Conservation (phyloP, 1,284 basidiomycete genomes). For the Ceratobasidium sp. region DNA sequence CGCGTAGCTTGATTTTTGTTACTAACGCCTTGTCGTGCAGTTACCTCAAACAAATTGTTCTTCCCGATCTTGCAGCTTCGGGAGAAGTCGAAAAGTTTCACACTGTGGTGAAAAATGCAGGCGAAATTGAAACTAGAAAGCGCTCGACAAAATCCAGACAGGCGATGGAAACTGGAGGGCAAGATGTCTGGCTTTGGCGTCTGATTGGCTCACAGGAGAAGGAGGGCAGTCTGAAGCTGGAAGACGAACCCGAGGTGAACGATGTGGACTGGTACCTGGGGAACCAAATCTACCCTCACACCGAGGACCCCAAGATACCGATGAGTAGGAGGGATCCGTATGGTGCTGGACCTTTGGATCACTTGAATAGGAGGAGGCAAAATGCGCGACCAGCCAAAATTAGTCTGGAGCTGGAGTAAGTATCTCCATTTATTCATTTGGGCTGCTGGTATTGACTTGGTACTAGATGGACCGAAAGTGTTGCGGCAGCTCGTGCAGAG, state of each 20-base stretch:
- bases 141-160: constrained; percentile 3
- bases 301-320: background rate
- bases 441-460: background rate
- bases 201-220: constrained; percentile 2
- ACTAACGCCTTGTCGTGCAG: background rate
- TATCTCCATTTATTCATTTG: background rate
- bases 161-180: constrained; percentile 7
- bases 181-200: constrained; percentile 26
- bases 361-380: constrained; percentile 17
- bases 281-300: background rate
- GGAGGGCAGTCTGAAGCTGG: background rate
- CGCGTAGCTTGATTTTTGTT: background rate
- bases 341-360: constrained; percentile 17
- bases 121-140: background rate
- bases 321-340: constrained; percentile 7
- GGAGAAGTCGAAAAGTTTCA: constrained; percentile 34
- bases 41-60: constrained; percentile 15
- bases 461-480: constrained; percentile 9
- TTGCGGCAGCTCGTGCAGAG: constrained; percentile 14
- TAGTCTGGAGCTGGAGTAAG: constrained; percentile 14
- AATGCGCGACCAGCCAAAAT: constrained; percentile 16
- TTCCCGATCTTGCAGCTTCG: background rate
- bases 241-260: constrained; percentile 17
- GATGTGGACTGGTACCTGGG: background rate
- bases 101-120: background rate